Conservation (phyloP, 129 eudicot species). For the Artemisia tridentata region DNA sequence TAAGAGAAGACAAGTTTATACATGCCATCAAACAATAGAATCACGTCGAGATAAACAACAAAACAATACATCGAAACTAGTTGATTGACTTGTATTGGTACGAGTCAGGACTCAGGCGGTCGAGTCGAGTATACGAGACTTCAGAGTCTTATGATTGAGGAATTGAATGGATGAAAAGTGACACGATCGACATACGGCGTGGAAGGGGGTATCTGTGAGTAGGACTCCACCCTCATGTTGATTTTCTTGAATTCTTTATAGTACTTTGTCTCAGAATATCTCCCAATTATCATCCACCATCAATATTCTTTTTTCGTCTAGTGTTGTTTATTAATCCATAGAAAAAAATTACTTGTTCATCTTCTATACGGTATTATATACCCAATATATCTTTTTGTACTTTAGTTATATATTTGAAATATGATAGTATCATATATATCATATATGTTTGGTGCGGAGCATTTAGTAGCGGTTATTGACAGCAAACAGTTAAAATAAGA, state of each 20-base stretch:
- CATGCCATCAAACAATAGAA: too few relatives aligned
- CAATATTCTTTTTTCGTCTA: not conserved
- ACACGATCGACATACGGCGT: conserved; percentile 36
- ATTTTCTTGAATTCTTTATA: conserved; percentile 21
- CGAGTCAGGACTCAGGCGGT: not conserved
- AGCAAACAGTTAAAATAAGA: too few relatives aligned
- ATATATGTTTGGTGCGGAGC: not conserved
- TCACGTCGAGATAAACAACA: too few relatives aligned
- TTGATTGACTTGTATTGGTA: not conserved
- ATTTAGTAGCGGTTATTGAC: not conserved
- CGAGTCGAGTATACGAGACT: not conserved
- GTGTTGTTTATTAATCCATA: not conserved
- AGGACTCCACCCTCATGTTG: conserved; percentile 22
- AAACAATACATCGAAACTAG: too few relatives aligned
- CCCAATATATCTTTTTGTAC: too few relatives aligned
- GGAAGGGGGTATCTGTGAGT: conserved; percentile 33
- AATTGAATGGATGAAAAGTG: not conserved
- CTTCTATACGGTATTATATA: too few relatives aligned
- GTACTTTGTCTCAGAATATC: conserved; percentile 28
- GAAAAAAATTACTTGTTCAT: not conserved
- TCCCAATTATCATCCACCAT: conserved; percentile 12
- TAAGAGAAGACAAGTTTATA: too few relatives aligned
- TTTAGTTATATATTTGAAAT: too few relatives aligned
- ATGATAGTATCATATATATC: too few relatives aligned
- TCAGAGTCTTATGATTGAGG: too few relatives aligned